Base-by-base conservation (phyloP, 495 filamentous ascomycete genomes). In the Neurospora africana region DNA sequence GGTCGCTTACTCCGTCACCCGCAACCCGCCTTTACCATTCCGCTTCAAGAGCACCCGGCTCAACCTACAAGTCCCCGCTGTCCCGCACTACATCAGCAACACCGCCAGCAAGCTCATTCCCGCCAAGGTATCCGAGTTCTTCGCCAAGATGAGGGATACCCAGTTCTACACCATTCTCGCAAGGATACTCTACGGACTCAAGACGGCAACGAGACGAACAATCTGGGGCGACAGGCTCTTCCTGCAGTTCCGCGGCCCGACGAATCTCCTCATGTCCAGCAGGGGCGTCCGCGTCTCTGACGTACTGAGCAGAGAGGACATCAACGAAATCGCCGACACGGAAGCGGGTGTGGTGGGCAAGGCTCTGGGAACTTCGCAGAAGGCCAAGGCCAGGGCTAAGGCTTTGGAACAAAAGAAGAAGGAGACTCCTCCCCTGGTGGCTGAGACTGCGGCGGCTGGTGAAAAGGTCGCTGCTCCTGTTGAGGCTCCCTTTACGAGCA, bases 161-260 rank as follows among this genome's bases (percentile, higher is more conserved):
- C 79, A 86, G 13, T 87, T 88, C 3, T 98, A 93, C 88, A 91
- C 90, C 75, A 81, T 81, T 1, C 75, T 94, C 0, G 86, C 88
- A 69, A 83, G 82, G 13, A 73, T 89, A 27, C 75, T 91, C 39
- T 93, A 89, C 78, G 85, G 77, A 40, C 71, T 96, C 21, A 86
- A 92, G 40, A 95, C 92, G 2, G 91, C 91, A 81, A 84, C 88
- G 38, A 86, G 94, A 70, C 84, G 91, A 76, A 90, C 90, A 4
- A 91, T 99, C n/a, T 97, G 92, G 93, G 95, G 95, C 37, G 95
- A 99, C 79, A 83, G 95, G 74, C 84, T 98, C 17, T 98, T 98
- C 78, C 83, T 98, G 30, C 90, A 92, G 75, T 97, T 99, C 76
- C 86, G 90, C 33, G 95, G 95, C 0, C 95, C 95, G 27, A 88